These are phyloP conservation scores for Salix suchowensis DNA, from an alignment of 345 rosid species.

Conservation along the genomic window DNA sequence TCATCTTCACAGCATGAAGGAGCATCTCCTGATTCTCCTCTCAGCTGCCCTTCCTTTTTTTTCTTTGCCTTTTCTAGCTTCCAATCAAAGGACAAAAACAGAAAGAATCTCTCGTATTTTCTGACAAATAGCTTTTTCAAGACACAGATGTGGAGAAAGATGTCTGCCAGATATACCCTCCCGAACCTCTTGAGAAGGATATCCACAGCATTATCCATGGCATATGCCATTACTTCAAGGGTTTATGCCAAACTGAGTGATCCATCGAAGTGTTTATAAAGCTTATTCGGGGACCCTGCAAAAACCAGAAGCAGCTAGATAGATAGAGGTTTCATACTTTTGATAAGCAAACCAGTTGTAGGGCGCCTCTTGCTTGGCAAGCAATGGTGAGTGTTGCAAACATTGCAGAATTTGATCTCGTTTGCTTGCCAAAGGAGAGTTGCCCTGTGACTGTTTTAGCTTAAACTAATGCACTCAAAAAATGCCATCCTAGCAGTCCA, in stretches of 20 bases:
- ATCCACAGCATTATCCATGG: conserved; percentile 9
- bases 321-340: background rate
- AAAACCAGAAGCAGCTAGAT: background rate
- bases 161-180: background rate
- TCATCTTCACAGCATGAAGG: background rate
- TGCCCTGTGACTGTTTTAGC: conserved; percentile 38
- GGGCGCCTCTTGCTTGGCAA: conserved; percentile 42
- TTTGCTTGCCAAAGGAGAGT: conserved; percentile 52
- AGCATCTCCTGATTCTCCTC: background rate
- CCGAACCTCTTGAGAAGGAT: background rate
- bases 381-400: conserved; percentile 1
- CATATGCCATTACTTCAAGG: conserved; percentile 17
- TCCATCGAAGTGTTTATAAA: conserved; percentile 5
- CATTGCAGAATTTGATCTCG: background rate
- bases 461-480: background rate
- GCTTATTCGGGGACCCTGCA: background rate
- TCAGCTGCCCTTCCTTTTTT: background rate
- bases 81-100: background rate
- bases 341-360: conserved; percentile 34
- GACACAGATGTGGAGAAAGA: background rate
- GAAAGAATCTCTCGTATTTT: background rate
- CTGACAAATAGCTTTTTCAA: background rate
- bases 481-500: background rate
- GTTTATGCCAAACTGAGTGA: conserved; percentile 13
- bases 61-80: background rate